phyloP scores from a whole-genome alignment of 225 moss, liverwort and hornwort species.

The Pleurozium schreberi region DNA sequence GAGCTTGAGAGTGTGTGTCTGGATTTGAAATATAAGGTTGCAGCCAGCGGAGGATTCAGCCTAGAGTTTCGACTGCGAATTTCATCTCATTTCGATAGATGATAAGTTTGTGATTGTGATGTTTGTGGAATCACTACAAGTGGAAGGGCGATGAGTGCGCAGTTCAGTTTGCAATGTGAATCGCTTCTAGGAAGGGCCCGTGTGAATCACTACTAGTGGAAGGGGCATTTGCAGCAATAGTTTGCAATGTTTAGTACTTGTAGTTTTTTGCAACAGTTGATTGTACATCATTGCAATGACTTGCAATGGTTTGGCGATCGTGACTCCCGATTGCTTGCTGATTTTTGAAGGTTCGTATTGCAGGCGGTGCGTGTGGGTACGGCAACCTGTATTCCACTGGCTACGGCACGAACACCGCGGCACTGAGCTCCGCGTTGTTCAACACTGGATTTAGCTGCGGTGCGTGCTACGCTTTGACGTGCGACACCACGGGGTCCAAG shows the following conservation, averaged over 20 bases:
- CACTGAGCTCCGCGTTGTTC: constrained; percentile 45
- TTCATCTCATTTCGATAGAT: neutral
- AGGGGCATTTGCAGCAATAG: neutral
- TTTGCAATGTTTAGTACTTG: too few relatives aligned
- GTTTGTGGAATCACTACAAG: neutral
- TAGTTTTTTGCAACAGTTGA: neutral
- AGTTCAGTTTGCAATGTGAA: neutral
- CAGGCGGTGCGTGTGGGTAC: constrained; percentile 57
- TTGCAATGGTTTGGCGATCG: neutral
- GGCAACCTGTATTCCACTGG: constrained; percentile 42
- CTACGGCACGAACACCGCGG: constrained; percentile 38
- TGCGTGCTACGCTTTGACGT: constrained; percentile 25
- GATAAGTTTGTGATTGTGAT: neutral
- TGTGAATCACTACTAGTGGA: neutral
- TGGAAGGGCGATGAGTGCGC: neutral
- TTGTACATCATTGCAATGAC: neutral
- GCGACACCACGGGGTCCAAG: constrained; percentile 26
- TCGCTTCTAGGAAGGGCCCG: neutral
- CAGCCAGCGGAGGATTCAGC: neutral
- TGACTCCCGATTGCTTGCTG: neutral
- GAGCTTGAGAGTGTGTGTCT: neutral
- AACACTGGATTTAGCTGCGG: constrained; percentile 37
- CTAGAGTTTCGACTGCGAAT: neutral
- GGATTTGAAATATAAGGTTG: neutral
- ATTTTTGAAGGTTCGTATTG: neutral